phyloP scores from a whole-genome alignment of 495 filamentous ascomycete genomes.

The Penicillium simplicissimum region DNA sequence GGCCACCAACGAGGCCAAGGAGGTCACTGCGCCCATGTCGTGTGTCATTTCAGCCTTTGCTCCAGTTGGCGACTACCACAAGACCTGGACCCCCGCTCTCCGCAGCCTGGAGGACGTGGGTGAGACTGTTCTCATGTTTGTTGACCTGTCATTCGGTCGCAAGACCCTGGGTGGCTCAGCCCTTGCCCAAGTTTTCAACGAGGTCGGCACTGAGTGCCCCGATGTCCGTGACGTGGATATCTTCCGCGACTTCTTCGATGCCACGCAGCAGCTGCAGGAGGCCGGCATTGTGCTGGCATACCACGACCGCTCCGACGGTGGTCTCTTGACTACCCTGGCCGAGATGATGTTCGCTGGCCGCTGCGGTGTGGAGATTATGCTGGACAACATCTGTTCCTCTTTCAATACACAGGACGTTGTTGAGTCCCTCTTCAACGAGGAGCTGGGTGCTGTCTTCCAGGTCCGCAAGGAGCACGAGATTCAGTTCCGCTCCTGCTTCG shows the following conservation, averaged over 20 bases:
- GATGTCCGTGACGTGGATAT: conserved; percentile 80
- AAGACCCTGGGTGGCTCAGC: conserved; percentile 89
- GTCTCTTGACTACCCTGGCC: conserved; percentile 84
- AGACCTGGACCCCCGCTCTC: conserved; percentile 92
- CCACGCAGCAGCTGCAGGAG: conserved; percentile 81
- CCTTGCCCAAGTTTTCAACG: conserved; percentile 86
- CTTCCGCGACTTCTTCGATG: conserved; percentile 91
- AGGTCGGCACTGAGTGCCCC: conserved; percentile 79
- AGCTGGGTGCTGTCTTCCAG: conserved; percentile 97
- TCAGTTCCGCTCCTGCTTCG: conserved; percentile 86
- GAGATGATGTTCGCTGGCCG: conserved; percentile 99
- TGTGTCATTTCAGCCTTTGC: conserved; percentile 90
- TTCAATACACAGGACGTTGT: conserved; percentile 63
- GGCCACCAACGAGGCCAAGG: conserved; percentile 65
- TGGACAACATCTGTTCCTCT: conserved; percentile 65
- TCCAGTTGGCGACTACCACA: conserved; percentile 71
- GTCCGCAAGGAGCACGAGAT: conserved; percentile 80
- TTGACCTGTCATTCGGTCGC: conserved; percentile 77
- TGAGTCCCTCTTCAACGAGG: conserved; percentile 88
- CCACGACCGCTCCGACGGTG: conserved; percentile 92
- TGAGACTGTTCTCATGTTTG: conserved; percentile 85
- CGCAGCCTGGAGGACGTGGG: conserved; percentile 83
- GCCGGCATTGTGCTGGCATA: conserved; percentile 88
- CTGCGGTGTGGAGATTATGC: conserved; percentile 81
- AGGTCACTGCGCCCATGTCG: conserved; percentile 89